A percentile compares a stretch with the other conserved stretches of the same genome.
Conservation (phyloP, 306 rosid species). For the Lagenaria siceraria region DNA sequence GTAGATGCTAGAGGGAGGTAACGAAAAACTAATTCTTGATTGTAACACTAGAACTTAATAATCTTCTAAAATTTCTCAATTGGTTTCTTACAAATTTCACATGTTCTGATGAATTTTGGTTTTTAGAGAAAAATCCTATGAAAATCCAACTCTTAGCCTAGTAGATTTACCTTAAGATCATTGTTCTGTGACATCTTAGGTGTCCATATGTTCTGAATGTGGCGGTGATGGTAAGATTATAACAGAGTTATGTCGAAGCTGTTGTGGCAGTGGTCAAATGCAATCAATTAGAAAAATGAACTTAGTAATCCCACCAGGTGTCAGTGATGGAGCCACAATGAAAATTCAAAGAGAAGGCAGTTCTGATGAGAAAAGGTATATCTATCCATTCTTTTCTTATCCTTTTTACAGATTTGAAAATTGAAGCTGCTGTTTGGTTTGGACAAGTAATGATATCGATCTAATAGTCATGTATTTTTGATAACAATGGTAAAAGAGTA, state of each 20-base stretch:
- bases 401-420: neutral
- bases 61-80: neutral
- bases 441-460: neutral
- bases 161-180: neutral
- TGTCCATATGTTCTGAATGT: slow-evolving; percentile 77
- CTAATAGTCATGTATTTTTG: neutral
- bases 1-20: neutral
- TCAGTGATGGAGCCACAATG: slow-evolving; percentile 71
- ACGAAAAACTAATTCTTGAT: neutral
- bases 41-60: neutral
- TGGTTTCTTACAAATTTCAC: neutral
- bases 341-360: slow-evolving; percentile 68
- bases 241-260: slow-evolving; percentile 52
- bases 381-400: neutral
- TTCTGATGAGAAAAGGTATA: slow-evolving; percentile 54
- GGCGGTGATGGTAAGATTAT: slow-evolving; percentile 65
- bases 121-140: neutral
- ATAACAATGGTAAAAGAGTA: neutral
- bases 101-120: neutral
- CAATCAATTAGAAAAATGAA: slow-evolving; percentile 39
- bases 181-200: slow-evolving; percentile 24
- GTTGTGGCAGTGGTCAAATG: slow-evolving; percentile 59
- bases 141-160: neutral
- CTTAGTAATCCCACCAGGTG: slow-evolving; percentile 65
- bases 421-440: neutral